phyloP scores from a whole-genome alignment of 148 eudicot genomes.

The Pharnaceum exiguum region DNA sequence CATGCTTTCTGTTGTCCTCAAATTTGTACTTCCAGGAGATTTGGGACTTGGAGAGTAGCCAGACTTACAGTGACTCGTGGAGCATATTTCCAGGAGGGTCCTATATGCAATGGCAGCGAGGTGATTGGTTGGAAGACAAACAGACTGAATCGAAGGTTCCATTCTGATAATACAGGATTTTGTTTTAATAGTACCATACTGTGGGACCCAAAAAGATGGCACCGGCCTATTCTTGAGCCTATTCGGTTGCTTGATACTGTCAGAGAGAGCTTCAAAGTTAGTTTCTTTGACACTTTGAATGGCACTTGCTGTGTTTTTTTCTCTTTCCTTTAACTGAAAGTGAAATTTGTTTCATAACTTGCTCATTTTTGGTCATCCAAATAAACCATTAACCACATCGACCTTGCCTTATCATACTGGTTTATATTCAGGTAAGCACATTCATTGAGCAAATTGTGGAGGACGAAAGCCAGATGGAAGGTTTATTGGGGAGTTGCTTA shows the following conservation, averaged over 20 bases:
- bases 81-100: slow-evolving; percentile 46
- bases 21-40: slow-evolving; percentile 42
- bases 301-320: not conserved
- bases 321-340: not conserved
- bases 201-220: slow-evolving; percentile 84
- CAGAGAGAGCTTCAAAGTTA: slow-evolving; percentile 41
- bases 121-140: slow-evolving; percentile 74
- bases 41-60: slow-evolving; percentile 85
- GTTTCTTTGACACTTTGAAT: slow-evolving; percentile 4
- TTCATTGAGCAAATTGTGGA: slow-evolving; percentile 76
- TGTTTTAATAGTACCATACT: slow-evolving; percentile 85
- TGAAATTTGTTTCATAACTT: not conserved
- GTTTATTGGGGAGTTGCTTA: slow-evolving; percentile 39
- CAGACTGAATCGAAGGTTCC: slow-evolving; percentile 50
- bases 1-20: slow-evolving; percentile 1
- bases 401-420: too few relatives aligned
- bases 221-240: slow-evolving; percentile 48
- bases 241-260: slow-evolving; percentile 57
- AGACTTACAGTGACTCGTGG: slow-evolving; percentile 25
- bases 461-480: slow-evolving; percentile 91
- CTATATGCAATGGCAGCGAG: slow-evolving; percentile 61
- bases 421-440: slow-evolving; percentile 51
- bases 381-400: too few relatives aligned
- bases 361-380: too few relatives aligned
- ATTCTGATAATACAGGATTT: slow-evolving; percentile 66